These are phyloP conservation scores for Porogramme epimiltina DNA, from an alignment of 1,284 basidiomycete species.

Conservation along the genomic window DNA sequence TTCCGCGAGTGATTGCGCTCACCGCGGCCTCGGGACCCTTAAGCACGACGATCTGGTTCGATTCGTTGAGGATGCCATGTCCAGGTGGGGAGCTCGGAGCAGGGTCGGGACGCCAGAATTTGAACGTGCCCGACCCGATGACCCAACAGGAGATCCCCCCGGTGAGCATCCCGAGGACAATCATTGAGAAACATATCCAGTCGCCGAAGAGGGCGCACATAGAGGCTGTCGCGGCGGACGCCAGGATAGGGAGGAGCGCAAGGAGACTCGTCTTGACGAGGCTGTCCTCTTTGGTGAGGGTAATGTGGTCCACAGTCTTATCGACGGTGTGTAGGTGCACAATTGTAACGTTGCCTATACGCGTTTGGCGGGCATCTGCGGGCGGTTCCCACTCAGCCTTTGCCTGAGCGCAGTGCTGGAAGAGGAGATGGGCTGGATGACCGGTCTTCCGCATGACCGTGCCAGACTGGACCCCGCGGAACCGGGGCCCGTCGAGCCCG, in stretches of 20 bases:
- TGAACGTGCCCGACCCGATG: constrained; percentile 15
- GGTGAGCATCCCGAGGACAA: constrained; percentile 16
- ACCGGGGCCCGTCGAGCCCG: constrained; percentile 15
- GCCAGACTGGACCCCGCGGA: constrained; percentile 17
- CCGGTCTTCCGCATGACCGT: constrained; percentile 18
- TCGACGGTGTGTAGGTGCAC: constrained; percentile 1
- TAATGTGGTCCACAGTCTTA: not conserved
- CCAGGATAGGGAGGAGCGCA: constrained; percentile 13
- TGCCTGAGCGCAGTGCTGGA: constrained; percentile 6
- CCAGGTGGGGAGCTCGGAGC: constrained; percentile 10
- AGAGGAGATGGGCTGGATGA: constrained; percentile 15
- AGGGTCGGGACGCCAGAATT: constrained; percentile 12
- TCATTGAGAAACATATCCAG: constrained; percentile 17
- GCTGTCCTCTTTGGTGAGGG: not conserved
- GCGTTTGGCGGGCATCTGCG: not conserved
- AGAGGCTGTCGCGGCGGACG: constrained; percentile 11
- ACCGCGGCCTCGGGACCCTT: constrained; percentile 16
- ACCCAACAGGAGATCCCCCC: constrained; percentile 17
- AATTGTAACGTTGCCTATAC: constrained; percentile 9
- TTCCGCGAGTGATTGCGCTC: constrained; percentile 16
- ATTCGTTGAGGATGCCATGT: constrained; percentile 12
- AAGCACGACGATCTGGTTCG: constrained; percentile 13
- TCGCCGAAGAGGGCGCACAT: constrained; percentile 9
- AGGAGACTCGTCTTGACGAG: constrained; percentile 11
- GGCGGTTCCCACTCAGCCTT: not conserved